Evolutionary conservation across 164 flowering plant genomes (phyloP).

Genomic region (Vitis vinifera): ASM3070453v1 NC_081809.1:26392501-26393000

Average conservation of each 20-base stretch:
- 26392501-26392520: conserved; percentile 25
- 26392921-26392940: conserved; percentile 34
- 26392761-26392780: too few species aligned
- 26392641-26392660: conserved; percentile 52
- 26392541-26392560: conserved; percentile 42
- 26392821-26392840: too few species aligned
- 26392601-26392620: conserved; percentile 46
- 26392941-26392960: conserved; percentile 33
- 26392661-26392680: conserved; percentile 12
- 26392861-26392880: too few species aligned
- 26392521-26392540: conserved; percentile 24
- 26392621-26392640: conserved; percentile 56
- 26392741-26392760: too few species aligned
- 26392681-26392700: too few species aligned
- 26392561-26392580: conserved; percentile 47
- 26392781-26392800: too few species aligned
- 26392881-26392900: too few species aligned
- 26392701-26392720: too few species aligned
- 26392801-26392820: too few species aligned
- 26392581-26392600: conserved; percentile 40
- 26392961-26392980: conserved; percentile 53
- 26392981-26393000: conserved; percentile 45
- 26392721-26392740: too few species aligned
- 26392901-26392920: too few species aligned
- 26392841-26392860: too few species aligned